A percentile compares a stretch with the other conserved stretches of the same genome.
Conservation (phyloP, 345 rosid species). For the Crucihimalaya himalaica region DNA sequence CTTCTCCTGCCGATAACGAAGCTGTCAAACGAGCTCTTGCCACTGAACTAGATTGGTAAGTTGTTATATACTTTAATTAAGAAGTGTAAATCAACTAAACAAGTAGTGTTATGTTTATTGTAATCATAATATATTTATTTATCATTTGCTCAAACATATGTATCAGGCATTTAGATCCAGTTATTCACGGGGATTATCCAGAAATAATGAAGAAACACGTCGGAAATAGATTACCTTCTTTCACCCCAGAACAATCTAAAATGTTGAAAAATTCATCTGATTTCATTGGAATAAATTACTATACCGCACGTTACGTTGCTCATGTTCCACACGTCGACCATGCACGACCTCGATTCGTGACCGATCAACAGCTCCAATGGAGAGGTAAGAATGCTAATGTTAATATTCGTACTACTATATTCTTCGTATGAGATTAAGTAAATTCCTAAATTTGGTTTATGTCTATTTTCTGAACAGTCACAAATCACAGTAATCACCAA, state of each 20-base stretch:
- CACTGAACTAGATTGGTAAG: constrained; percentile 26
- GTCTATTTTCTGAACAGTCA: constrained; percentile 10
- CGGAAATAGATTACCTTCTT: constrained; percentile 30
- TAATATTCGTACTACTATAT: background rate
- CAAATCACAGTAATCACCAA: constrained; percentile 22
- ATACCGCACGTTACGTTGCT: constrained; percentile 5
- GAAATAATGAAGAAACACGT: constrained; percentile 6
- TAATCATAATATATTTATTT: background rate
- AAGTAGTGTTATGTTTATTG: background rate
- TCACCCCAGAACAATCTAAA: constrained; percentile 30
- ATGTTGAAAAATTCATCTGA: constrained; percentile 31
- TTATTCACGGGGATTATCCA: constrained; percentile 33
- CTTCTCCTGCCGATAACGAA: constrained; percentile 27
- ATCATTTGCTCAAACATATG: background rate
- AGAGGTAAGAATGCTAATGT: constrained; percentile 1
- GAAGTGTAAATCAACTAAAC: background rate
- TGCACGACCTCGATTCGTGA: constrained; percentile 11
- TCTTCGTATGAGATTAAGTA: background rate
- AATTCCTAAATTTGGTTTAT: constrained; percentile 1
- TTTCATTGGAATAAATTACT: constrained; percentile 36
- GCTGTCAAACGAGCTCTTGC: constrained; percentile 33
- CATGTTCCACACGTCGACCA: constrained; percentile 17
- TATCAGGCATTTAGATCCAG: constrained; percentile 35
- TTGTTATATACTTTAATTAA: background rate
- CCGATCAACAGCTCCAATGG: constrained; percentile 19